Conservation (phyloP, 305 asterid species). For the Nicotiana rustica region DNA sequence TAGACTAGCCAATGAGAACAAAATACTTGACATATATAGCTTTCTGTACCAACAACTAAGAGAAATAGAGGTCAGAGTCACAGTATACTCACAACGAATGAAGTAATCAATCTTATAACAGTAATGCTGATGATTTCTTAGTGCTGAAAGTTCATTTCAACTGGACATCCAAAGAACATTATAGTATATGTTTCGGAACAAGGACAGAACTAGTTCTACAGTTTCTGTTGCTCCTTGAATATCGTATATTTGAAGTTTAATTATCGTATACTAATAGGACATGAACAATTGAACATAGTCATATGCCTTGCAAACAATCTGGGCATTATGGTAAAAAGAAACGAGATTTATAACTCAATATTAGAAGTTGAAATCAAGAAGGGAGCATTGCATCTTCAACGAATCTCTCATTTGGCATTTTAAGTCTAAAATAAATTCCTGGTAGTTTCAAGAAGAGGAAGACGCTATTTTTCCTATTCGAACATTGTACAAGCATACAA, state of each 20-base stretch:
- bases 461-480: no score
- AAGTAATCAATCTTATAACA: background rate
- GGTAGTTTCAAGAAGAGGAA: no score
- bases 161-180: background rate
- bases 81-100: background rate
- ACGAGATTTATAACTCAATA: no score
- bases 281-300: no score
- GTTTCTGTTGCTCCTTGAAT: background rate
- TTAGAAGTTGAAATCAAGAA: no score
- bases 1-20: background rate
- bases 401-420: no score
- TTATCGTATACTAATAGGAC: background rate
- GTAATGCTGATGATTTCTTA: background rate
- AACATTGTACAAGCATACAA: no score
- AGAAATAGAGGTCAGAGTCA: background rate
- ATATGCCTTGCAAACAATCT: no score
- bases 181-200: background rate
- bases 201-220: background rate
- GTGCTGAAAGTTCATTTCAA: background rate
- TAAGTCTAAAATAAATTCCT: no score
- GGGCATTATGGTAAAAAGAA: no score
- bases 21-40: background rate
- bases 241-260: background rate
- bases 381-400: no score
- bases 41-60: background rate